Evolutionary conservation across 345 rosid genomes (phyloP).

Genomic region (Carallia brachiata): DNA sequence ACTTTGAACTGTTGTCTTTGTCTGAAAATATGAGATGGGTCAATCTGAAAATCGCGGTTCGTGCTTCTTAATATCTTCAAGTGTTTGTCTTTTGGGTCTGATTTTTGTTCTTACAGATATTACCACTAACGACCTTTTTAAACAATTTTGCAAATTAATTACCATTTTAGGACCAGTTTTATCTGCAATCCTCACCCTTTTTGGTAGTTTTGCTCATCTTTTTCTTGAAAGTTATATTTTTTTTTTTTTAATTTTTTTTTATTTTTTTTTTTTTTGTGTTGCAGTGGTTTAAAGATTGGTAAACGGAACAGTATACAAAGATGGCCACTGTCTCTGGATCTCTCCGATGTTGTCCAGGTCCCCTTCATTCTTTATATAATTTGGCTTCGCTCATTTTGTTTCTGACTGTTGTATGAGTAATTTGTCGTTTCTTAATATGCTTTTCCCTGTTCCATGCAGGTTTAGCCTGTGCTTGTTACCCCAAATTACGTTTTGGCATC

Average conservation of each 20-base stretch:
- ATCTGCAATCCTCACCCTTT: no score
- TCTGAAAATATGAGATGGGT: background rate
- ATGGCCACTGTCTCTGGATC: slow-evolving; percentile 26
- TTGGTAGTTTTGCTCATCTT: background rate
- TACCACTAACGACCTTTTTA: no score
- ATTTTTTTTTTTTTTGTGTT: background rate
- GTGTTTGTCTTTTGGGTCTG: background rate
- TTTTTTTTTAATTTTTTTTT: no score
- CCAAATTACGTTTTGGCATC: slow-evolving; percentile 15
- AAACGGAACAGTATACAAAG: background rate
- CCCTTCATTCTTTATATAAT: background rate
- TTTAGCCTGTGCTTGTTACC: slow-evolving; percentile 17
- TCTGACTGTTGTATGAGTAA: background rate
- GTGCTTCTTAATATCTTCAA: background rate
- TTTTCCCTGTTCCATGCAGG: slow-evolving; percentile 18
- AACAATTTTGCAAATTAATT: no score
- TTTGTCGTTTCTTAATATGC: background rate
- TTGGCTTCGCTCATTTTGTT: background rate
- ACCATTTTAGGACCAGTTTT: no score
- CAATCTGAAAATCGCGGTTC: background rate
- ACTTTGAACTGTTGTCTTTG: background rate
- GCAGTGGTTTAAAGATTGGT: background rate
- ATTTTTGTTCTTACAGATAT: no score
- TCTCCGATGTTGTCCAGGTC: slow-evolving; percentile 30
- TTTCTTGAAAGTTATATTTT: background rate